Conservation (phyloP, 176 grass and related monocot genomes). For the Lolium perenne region DNA sequence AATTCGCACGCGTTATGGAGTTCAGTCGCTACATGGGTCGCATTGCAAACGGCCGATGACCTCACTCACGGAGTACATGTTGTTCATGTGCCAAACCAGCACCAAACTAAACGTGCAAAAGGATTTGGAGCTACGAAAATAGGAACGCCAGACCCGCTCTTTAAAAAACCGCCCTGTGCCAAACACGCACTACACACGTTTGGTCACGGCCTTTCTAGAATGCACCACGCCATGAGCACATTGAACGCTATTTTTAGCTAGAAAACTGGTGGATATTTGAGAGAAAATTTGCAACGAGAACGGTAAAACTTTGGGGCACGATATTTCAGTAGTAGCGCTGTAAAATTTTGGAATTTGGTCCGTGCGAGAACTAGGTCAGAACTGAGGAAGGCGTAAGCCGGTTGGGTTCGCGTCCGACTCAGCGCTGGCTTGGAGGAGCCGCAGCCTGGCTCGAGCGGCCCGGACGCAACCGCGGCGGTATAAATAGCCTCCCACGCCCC, state of each 20-base stretch:
- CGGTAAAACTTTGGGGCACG: no score
- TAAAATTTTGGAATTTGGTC: background rate
- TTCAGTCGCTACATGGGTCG: background rate
- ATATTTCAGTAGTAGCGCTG: no score
- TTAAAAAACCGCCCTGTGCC: background rate
- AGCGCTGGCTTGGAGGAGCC: constrained; percentile 5
- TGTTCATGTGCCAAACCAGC: background rate
- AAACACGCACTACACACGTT: constrained; percentile 2
- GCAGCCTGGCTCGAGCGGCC: background rate
- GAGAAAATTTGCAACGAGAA: no score
- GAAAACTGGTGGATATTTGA: no score
- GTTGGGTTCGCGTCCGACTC: constrained; percentile 6
- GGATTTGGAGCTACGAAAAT: background rate
- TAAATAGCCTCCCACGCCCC: constrained; percentile 32
- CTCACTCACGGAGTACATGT: background rate
- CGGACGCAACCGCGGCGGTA: constrained; percentile 31
- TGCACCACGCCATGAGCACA: background rate
- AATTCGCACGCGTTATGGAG: background rate
- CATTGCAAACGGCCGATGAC: background rate
- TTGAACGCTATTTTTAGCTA: no score
- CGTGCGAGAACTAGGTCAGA: background rate
- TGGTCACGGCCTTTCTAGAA: background rate
- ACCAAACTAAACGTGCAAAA: background rate
- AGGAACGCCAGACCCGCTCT: background rate
- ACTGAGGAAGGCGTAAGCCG: background rate